Evolutionary conservation across 2,329 filamentous ascomycete genomes (phyloP).

Genomic region (Sclerotiophoma versabilis): DNA sequence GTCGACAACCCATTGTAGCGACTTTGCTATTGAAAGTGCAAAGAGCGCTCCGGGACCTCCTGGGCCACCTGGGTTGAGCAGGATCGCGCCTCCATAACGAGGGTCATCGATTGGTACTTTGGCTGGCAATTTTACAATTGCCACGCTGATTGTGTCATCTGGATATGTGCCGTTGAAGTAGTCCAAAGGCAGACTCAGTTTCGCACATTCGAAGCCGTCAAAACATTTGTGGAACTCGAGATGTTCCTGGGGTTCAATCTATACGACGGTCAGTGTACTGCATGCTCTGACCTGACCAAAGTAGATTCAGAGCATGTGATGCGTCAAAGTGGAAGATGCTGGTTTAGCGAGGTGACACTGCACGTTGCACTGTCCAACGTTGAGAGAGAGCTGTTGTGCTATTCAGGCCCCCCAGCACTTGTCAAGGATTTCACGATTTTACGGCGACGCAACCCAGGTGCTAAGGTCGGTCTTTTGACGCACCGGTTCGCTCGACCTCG

Average conservation of each 20-base stretch:
- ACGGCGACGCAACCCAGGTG: neutral
- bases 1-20: slow-evolving; percentile 42
- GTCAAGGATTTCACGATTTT: neutral
- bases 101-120: slow-evolving; percentile 45
- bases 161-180: slow-evolving; percentile 48
- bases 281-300: neutral
- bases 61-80: slow-evolving; percentile 56
- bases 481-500: neutral
- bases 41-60: slow-evolving; percentile 51
- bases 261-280: slow-evolving; percentile 21
- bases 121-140: slow-evolving; percentile 42
- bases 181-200: slow-evolving; percentile 45
- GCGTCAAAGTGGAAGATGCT: neutral
- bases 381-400: neutral
- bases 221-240: slow-evolving; percentile 44
- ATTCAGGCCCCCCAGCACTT: neutral
- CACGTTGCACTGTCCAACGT: neutral
- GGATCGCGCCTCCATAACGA: slow-evolving; percentile 51
- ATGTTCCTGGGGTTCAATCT: slow-evolving; percentile 35
- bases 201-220: slow-evolving; percentile 44
- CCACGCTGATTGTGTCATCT: slow-evolving; percentile 39
- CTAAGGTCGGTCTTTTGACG: neutral
- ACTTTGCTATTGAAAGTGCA: slow-evolving; percentile 30
- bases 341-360: slow-evolving; percentile 1
- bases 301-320: neutral